A percentile compares a stretch with the other conserved stretches of the same genome.
Conservation (phyloP, 129 eudicot species). For the Lonicera japonica region DNA sequence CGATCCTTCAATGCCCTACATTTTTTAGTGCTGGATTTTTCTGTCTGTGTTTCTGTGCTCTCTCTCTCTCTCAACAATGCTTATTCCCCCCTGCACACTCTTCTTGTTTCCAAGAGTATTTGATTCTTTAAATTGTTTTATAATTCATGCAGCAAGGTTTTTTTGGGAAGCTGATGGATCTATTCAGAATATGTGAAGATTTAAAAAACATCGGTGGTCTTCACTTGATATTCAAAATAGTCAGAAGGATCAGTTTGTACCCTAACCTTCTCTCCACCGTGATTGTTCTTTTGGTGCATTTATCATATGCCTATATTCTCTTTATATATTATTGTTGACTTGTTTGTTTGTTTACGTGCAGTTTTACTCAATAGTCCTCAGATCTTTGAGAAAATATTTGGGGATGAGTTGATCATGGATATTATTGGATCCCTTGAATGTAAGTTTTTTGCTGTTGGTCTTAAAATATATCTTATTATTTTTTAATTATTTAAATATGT, state of each 20-base stretch:
- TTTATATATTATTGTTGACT: slow-evolving; percentile 9
- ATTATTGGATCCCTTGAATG: slow-evolving; percentile 89
- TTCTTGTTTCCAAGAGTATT: background rate
- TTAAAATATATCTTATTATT: no score
- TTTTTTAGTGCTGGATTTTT: background rate
- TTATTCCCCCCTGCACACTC: background rate
- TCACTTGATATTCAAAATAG: slow-evolving; percentile 69
- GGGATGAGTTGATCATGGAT: slow-evolving; percentile 82
- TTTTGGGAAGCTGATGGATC: slow-evolving; percentile 76
- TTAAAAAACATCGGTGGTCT: slow-evolving; percentile 72
- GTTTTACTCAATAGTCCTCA: slow-evolving; percentile 71
- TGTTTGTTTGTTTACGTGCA: slow-evolving; percentile 29
- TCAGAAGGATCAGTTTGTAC: slow-evolving; percentile 74
- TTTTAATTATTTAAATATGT: background rate
- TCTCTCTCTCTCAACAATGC: background rate
- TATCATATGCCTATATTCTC: background rate
- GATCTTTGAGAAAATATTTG: slow-evolving; percentile 75
- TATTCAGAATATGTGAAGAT: slow-evolving; percentile 79
- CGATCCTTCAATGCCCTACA: background rate
- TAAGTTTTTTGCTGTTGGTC: slow-evolving; percentile 28
- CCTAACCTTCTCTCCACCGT: slow-evolving; percentile 9
- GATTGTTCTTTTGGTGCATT: background rate
- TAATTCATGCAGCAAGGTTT: slow-evolving; percentile 64
- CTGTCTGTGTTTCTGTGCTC: background rate
- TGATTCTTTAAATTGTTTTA: background rate